These are phyloP conservation scores for Mycosarcoma mackinlayi DNA, from an alignment of 1,284 basidiomycete genomes.

Conservation along the genomic window DNA sequence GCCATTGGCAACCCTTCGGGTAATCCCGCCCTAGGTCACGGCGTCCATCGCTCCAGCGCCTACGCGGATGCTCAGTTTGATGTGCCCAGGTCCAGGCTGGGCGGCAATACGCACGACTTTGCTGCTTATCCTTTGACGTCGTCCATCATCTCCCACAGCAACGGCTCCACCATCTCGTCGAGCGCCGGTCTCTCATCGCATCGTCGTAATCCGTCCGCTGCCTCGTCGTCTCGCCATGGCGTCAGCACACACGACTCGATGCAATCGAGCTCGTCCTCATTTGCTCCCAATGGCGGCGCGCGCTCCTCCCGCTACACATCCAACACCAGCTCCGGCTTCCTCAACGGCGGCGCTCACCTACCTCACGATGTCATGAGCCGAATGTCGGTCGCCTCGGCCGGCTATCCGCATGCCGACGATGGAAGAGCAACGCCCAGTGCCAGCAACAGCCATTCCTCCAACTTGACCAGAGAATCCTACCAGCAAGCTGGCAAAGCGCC, in stretches of 20 bases:
- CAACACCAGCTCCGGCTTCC: slow-evolving; percentile 17
- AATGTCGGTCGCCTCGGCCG: slow-evolving; percentile 39
- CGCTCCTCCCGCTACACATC: slow-evolving; percentile 45
- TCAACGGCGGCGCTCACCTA: slow-evolving; percentile 15
- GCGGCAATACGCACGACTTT: slow-evolving; percentile 19
- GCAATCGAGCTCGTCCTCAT: slow-evolving; percentile 28
- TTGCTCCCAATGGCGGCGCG: slow-evolving; percentile 19
- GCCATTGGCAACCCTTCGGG: slow-evolving; percentile 41
- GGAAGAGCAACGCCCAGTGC: slow-evolving; percentile 6
- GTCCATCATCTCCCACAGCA: slow-evolving; percentile 37
- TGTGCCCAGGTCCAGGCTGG: slow-evolving; percentile 14
- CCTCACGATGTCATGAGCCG: slow-evolving; percentile 27
- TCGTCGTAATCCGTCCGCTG: slow-evolving; percentile 33
- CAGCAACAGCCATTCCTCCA: slow-evolving; percentile 30
- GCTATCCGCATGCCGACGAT: slow-evolving; percentile 18
- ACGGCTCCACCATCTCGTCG: slow-evolving; percentile 34
- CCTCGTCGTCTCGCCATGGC: slow-evolving; percentile 33
- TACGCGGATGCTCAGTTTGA: slow-evolving; percentile 25
- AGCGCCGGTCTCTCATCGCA: slow-evolving; percentile 25
- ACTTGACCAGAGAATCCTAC: slow-evolving; percentile 30
- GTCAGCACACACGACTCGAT: slow-evolving; percentile 39
- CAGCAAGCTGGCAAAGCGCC: slow-evolving; percentile 22
- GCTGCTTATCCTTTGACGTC: slow-evolving; percentile 22
- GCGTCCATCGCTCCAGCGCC: slow-evolving; percentile 44
- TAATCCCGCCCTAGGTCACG: slow-evolving; percentile 39